A percentile compares a stretch with the other conserved stretches of the same genome.
Evolutionary conservation across 148 eudicot genomes (phyloP).

Genomic region (Arctostaphylos glauca): DNA sequence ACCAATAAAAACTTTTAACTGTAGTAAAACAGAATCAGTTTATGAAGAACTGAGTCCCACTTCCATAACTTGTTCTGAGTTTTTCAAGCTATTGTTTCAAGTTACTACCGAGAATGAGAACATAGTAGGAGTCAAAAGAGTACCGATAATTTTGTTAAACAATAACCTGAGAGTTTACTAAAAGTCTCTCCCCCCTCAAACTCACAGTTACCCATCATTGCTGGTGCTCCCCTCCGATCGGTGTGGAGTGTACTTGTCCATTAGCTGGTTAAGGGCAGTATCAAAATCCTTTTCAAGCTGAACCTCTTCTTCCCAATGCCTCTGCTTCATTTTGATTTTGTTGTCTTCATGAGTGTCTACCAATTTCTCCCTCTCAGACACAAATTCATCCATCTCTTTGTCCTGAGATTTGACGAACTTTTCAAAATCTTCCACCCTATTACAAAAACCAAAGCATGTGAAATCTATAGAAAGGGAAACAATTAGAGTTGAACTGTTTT

Average conservation of each 20-base stretch:
- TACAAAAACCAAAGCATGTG: background rate
- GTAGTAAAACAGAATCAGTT: too few species aligned
- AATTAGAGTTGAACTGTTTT: background rate
- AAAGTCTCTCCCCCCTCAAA: background rate
- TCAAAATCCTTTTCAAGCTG: slow-evolving; percentile 47
- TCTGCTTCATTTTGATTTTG: slow-evolving; percentile 48
- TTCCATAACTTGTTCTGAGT: too few species aligned
- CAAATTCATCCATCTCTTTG: slow-evolving; percentile 51
- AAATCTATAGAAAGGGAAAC: background rate
- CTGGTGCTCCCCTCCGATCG: background rate
- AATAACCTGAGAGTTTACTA: background rate
- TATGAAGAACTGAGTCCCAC: too few species aligned
- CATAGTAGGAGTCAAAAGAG: background rate
- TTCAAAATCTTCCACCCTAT: slow-evolving; percentile 41
- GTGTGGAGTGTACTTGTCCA: slow-evolving; percentile 47
- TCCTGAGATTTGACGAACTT: slow-evolving; percentile 43
- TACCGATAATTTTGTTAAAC: background rate
- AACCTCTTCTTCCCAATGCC: slow-evolving; percentile 49
- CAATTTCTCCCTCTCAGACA: slow-evolving; percentile 44
- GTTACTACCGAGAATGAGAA: too few species aligned
- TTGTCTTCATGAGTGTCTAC: slow-evolving; percentile 30
- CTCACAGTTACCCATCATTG: background rate
- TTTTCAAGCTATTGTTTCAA: too few species aligned
- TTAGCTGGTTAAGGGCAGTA: slow-evolving; percentile 36
- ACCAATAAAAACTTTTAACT: too few species aligned